Evolutionary conservation across 768 basidiomycete species (phyloP).

Genomic region (Psilocybe tampanensis): DNA sequence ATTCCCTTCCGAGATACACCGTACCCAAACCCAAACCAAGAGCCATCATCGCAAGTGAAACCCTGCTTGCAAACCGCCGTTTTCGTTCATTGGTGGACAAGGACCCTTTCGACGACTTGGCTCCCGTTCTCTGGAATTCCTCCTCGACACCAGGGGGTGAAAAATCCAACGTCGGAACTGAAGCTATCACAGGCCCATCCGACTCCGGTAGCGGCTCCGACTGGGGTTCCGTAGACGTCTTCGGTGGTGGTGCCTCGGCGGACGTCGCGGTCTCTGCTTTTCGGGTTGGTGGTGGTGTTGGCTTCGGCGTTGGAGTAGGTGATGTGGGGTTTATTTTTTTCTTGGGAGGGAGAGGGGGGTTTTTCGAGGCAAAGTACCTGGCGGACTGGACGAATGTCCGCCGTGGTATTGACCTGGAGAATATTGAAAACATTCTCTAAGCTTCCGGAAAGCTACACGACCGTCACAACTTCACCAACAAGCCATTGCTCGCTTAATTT

Average conservation of each 20-base stretch:
- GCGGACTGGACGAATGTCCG: conserved; percentile 32
- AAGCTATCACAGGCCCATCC: conserved; percentile 8
- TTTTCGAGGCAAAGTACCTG: conserved; percentile 37
- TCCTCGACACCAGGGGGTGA: conserved; percentile 52
- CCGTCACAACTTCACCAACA: not conserved
- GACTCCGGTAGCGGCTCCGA: not conserved
- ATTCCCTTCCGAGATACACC: conserved; percentile 76
- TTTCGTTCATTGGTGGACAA: conserved; percentile 79
- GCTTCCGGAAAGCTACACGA: conserved; percentile 1
- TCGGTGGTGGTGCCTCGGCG: conserved; percentile 15
- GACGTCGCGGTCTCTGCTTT: conserved; percentile 22
- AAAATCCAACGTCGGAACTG: conserved; percentile 64
- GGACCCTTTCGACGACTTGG: conserved; percentile 75
- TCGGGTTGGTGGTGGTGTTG: conserved; percentile 11
- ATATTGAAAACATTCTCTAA: conserved; percentile 30
- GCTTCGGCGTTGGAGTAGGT: too few relatives aligned
- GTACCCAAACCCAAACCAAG: conserved; percentile 55
- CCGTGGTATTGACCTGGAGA: conserved; percentile 37
- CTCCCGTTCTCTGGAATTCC: conserved; percentile 63
- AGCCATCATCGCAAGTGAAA: conserved; percentile 57
- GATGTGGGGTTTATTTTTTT: conserved; percentile 20
- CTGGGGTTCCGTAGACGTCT: not conserved
- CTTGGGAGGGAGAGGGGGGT: conserved; percentile 13
- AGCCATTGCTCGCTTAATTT: conserved; percentile 15
- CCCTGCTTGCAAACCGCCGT: conserved; percentile 56